Evolutionary conservation across 2,329 filamentous ascomycete genomes (phyloP).

Genomic region (Ceratocystis alfenasii): DNA sequence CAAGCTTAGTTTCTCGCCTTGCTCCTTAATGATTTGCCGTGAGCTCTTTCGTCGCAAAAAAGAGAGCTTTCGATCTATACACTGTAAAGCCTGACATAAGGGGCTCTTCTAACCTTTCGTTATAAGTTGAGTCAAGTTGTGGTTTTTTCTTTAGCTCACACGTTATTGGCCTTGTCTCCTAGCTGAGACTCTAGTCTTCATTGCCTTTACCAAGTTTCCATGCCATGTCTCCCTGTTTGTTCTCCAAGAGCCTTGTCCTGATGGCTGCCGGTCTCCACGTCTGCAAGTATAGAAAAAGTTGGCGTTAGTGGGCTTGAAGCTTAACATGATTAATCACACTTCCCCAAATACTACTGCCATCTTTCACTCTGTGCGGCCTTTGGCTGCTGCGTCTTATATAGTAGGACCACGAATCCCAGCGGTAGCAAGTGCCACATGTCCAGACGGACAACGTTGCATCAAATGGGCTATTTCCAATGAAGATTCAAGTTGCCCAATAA

Average conservation of each 20-base stretch:
- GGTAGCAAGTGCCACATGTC: not conserved
- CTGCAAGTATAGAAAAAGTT: too few species aligned
- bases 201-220: not conserved
- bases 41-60: not conserved
- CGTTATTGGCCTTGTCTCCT: not conserved
- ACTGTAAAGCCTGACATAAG: too few species aligned
- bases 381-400: not conserved
- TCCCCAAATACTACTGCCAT: not conserved
- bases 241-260: not conserved
- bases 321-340: not conserved
- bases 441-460: slow-evolving; percentile 1
- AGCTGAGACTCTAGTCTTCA: not conserved
- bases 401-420: slow-evolving; percentile 1
- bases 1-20: slow-evolving; percentile 7
- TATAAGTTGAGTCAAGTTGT: not conserved
- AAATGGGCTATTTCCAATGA: not conserved
- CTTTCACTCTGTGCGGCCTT: not conserved
- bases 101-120: too few species aligned
- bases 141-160: too few species aligned
- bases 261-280: too few species aligned
- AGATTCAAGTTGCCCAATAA: not conserved
- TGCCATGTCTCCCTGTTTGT: not conserved
- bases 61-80: not conserved
- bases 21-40: not conserved
- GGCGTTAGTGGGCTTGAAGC: too few species aligned